Evolutionary conservation across 768 basidiomycete species (phyloP).

Genomic region (Lactifluus pinguis): DNA sequence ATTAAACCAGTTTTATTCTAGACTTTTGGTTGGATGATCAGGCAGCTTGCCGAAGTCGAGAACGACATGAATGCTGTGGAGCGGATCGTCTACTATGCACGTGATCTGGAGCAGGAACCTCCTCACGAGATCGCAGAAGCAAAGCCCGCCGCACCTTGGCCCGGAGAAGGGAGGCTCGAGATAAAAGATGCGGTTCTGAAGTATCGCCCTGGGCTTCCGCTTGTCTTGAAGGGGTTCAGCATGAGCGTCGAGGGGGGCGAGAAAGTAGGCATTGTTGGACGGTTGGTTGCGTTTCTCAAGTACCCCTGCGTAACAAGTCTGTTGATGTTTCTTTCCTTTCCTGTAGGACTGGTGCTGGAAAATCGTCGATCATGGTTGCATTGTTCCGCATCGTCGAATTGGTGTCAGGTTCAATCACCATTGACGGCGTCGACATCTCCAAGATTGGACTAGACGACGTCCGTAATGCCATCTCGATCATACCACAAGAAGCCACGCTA

Average conservation of each 20-base stretch:
- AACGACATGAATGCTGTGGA: constrained; percentile 93
- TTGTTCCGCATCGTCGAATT: constrained; percentile 82
- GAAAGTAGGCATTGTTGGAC: constrained; percentile 86
- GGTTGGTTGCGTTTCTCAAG: constrained; percentile 28
- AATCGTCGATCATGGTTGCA: constrained; percentile 84
- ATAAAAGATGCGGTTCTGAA: constrained; percentile 69
- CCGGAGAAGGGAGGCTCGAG: constrained; percentile 59
- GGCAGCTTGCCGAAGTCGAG: constrained; percentile 78
- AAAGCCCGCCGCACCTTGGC: constrained; percentile 63
- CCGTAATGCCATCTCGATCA: constrained; percentile 60
- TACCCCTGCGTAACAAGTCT: background rate
- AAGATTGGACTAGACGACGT: constrained; percentile 70
- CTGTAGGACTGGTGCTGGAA: constrained; percentile 68
- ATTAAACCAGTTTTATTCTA: constrained; percentile 22
- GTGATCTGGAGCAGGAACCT: constrained; percentile 77
- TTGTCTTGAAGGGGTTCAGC: constrained; percentile 75
- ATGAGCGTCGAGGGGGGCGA: constrained; percentile 68
- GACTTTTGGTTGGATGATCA: constrained; percentile 66
- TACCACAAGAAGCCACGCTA: constrained; percentile 65
- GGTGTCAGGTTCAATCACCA: constrained; percentile 60
- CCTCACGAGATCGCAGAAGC: constrained; percentile 56
- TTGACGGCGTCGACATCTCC: constrained; percentile 82
- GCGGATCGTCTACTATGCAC: constrained; percentile 75
- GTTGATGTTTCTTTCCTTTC: background rate
- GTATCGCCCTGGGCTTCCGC: constrained; percentile 83